Percentiles rank a stretch among this genome's conserved stretches.
These are phyloP conservation scores for Macrolepiota fuliginosa DNA, from an alignment of 768 basidiomycete genomes.

Conservation along the genomic window DNA sequence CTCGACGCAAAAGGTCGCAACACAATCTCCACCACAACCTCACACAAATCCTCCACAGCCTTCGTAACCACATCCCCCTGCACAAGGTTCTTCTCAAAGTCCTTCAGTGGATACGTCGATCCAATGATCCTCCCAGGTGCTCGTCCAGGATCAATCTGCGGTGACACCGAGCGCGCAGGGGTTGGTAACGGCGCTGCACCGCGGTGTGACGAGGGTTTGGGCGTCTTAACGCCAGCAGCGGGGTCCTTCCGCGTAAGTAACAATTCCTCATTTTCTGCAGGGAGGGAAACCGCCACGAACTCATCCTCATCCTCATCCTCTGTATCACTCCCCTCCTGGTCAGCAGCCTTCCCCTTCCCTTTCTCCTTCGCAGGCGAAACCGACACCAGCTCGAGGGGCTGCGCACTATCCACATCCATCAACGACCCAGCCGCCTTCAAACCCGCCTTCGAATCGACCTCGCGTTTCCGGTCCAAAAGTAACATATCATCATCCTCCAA, in stretches of 20 bases:
- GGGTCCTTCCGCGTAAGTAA: slow-evolving; percentile 26
- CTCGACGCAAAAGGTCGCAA: slow-evolving; percentile 67
- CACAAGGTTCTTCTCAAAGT: slow-evolving; percentile 70
- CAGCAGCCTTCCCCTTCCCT: slow-evolving; percentile 27
- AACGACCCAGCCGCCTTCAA: background rate
- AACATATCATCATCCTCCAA: slow-evolving; percentile 62
- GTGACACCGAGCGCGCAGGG: slow-evolving; percentile 49
- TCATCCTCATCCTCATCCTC: slow-evolving; percentile 43
- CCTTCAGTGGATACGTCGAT: slow-evolving; percentile 65
- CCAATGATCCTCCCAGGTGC: slow-evolving; percentile 77
- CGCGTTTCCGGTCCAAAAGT: slow-evolving; percentile 46
- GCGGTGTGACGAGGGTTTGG: slow-evolving; percentile 16
- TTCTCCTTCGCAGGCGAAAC: slow-evolving; percentile 19
- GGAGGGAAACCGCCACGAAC: background rate
- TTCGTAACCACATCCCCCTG: slow-evolving; percentile 81
- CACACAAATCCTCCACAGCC: slow-evolving; percentile 77
- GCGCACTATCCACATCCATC: background rate
- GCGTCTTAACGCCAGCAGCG: slow-evolving; percentile 11
- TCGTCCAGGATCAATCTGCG: slow-evolving; percentile 45
- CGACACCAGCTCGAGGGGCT: background rate
- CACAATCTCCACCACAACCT: slow-evolving; percentile 69
- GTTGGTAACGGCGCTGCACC: slow-evolving; percentile 40
- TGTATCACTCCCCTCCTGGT: slow-evolving; percentile 47
- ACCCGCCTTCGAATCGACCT: slow-evolving; percentile 10
- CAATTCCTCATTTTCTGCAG: slow-evolving; percentile 23